Evolutionary conservation across 768 basidiomycete genomes (phyloP).

Genomic region (Trametes gibbosa): DNA sequence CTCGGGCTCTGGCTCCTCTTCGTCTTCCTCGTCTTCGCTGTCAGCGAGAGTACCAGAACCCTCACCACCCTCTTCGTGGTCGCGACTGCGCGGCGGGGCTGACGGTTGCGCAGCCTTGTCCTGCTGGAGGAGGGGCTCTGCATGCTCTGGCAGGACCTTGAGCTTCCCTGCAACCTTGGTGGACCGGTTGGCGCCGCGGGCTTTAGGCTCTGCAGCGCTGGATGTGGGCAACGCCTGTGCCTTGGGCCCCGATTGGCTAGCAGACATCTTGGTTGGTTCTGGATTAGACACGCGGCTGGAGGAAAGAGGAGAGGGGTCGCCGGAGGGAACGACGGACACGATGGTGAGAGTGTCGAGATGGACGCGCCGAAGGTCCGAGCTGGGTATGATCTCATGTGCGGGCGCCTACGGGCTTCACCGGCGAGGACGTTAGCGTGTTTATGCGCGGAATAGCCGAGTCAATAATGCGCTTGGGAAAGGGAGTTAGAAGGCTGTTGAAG

Average conservation of each 20-base stretch:
- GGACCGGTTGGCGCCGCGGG: slow-evolving; percentile 71
- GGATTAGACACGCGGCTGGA: neutral
- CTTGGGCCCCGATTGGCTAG: slow-evolving; percentile 20
- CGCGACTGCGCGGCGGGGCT: slow-evolving; percentile 18
- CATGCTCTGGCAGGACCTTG: slow-evolving; percentile 86
- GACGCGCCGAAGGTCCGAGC: slow-evolving; percentile 1
- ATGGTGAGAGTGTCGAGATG: neutral
- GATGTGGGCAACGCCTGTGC: neutral
- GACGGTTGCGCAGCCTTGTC: slow-evolving; percentile 15
- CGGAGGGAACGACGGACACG: neutral
- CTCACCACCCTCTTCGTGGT: slow-evolving; percentile 23
- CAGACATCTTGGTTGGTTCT: slow-evolving; percentile 12
- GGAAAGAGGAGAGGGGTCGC: neutral
- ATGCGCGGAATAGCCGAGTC: neutral
- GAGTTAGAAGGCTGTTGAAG: neutral
- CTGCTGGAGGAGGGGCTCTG: slow-evolving; percentile 43
- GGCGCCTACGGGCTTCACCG: neutral
- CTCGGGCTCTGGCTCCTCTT: slow-evolving; percentile 57
- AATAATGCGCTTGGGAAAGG: neutral
- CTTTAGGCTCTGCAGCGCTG: slow-evolving; percentile 45
- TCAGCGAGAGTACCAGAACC: slow-evolving; percentile 39
- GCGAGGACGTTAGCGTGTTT: neutral
- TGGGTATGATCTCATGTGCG: slow-evolving; percentile 14
- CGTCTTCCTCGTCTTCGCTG: slow-evolving; percentile 65
- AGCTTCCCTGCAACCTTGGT: slow-evolving; percentile 84